Conservation (phyloP, 495 filamentous ascomycete genomes). For the Daldinia decipiens region DNA sequence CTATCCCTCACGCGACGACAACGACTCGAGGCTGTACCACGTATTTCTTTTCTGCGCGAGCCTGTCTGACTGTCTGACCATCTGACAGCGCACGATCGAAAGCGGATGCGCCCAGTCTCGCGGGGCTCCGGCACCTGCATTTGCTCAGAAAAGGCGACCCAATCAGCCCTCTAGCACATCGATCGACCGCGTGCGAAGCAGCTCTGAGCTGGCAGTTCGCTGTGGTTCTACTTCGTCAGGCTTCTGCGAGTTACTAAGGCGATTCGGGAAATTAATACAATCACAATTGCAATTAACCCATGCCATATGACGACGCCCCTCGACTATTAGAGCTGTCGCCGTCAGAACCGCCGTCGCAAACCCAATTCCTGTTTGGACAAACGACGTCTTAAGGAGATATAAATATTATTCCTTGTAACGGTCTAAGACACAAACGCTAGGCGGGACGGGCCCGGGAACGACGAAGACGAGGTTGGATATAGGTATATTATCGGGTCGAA, state of each 20-base stretch:
- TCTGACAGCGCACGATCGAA: conserved; percentile 37
- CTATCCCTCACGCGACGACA: conserved; percentile 13
- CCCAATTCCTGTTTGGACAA: conserved; percentile 8
- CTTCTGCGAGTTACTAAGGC: conserved; percentile 12
- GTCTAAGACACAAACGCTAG: background rate
- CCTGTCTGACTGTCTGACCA: conserved; percentile 32
- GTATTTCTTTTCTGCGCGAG: conserved; percentile 24
- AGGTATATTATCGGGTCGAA: background rate
- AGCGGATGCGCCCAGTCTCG: conserved; percentile 36
- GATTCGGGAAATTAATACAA: conserved; percentile 14
- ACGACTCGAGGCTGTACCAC: conserved; percentile 31
- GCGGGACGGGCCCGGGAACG: conserved; percentile 8
- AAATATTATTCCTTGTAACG: conserved; percentile 8
- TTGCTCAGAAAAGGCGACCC: conserved; percentile 22
- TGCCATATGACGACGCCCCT: conserved; percentile 12
- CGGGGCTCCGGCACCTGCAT: conserved; percentile 41
- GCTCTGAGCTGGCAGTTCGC: conserved; percentile 36
- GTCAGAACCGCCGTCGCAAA: conserved; percentile 18
- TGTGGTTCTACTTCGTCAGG: conserved; percentile 26
- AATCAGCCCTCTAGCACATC: conserved; percentile 22
- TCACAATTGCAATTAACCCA: background rate
- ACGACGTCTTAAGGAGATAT: conserved; percentile 17
- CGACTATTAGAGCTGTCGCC: conserved; percentile 6
- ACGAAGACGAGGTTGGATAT: background rate
- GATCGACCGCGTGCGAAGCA: conserved; percentile 21